Evolutionary conservation across 2,329 filamentous ascomycete species (phyloP).

Genomic region (Plenodomus lindquistii): DNA sequence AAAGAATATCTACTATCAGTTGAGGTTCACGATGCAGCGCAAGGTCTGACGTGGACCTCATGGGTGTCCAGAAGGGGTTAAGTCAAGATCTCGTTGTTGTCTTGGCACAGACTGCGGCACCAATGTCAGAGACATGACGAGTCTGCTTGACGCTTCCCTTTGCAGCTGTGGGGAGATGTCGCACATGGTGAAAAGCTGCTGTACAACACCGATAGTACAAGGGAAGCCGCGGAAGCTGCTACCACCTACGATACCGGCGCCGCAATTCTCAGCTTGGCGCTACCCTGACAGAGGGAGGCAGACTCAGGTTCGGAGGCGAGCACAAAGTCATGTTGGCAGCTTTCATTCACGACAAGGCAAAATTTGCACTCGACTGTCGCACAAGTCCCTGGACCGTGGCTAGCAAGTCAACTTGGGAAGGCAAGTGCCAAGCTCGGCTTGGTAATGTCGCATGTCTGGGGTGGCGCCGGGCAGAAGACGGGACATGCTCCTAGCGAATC

Average conservation of each 20-base stretch:
- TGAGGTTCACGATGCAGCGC: background rate
- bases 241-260: background rate
- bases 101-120: background rate
- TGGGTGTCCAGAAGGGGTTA: background rate
- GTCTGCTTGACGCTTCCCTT: background rate
- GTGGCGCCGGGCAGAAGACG: background rate
- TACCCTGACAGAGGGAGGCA: background rate
- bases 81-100: background rate
- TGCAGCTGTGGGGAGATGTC: background rate
- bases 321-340: background rate
- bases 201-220: background rate
- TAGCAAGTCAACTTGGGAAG: background rate
- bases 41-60: no score
- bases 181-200: background rate
- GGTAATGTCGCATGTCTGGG: background rate
- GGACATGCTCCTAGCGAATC: slow-evolving; percentile 1
- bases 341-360: background rate
- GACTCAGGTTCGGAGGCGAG: background rate
- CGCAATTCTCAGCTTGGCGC: background rate
- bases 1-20: background rate
- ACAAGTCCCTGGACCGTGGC: background rate
- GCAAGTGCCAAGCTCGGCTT: background rate
- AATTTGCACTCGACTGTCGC: background rate
- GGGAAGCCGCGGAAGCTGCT: background rate
- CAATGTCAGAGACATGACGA: background rate